A percentile compares a stretch with the other conserved stretches of the same genome.
phyloP scores from a whole-genome alignment of 192 early-diverging fungal genomes.

The Haplosporangium gracile region DNA sequence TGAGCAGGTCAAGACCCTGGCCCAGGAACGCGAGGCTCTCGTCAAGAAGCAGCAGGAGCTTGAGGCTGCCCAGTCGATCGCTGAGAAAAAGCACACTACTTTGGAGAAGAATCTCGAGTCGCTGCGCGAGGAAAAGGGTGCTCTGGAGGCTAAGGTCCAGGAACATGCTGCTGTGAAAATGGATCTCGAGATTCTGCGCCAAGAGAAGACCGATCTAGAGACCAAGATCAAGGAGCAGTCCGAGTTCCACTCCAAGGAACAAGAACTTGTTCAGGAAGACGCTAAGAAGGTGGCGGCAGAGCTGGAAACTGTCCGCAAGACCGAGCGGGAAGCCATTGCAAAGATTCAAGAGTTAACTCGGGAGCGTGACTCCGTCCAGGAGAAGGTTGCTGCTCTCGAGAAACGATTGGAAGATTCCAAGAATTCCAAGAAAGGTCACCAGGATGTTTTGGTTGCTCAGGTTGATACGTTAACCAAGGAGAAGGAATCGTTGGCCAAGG shows the following conservation, averaged over 20 bases:
- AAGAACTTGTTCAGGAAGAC: constrained; percentile 7
- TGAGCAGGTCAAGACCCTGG: constrained; percentile 1
- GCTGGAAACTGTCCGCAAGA: constrained; percentile 17
- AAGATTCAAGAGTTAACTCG: constrained; percentile 22
- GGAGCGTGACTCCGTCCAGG: constrained; percentile 33
- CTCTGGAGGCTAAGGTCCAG: not conserved
- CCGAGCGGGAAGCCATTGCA: constrained; percentile 2
- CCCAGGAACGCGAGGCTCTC: constrained; percentile 16
- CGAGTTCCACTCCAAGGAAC: constrained; percentile 5
- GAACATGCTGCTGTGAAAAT: constrained; percentile 13
- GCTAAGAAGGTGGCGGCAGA: not conserved
- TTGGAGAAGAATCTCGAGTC: not conserved
- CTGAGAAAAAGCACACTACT: not conserved
- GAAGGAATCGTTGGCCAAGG: constrained; percentile 27
- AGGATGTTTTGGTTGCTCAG: constrained; percentile 16
- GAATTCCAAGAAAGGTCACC: constrained; percentile 24
- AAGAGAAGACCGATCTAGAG: constrained; percentile 42
- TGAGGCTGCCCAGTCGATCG: constrained; percentile 1
- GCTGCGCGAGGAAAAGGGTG: not conserved
- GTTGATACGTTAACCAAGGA: constrained; percentile 11
- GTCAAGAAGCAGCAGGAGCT: not conserved
- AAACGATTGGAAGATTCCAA: constrained; percentile 27
- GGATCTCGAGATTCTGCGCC: constrained; percentile 22
- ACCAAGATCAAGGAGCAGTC: constrained; percentile 13
- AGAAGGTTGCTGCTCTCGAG: constrained; percentile 18